Percentiles rank a stretch among this genome's conserved stretches.
Evolutionary conservation across 345 rosid genomes (phyloP).

Genomic region (Hypericum perforatum): DNA sequence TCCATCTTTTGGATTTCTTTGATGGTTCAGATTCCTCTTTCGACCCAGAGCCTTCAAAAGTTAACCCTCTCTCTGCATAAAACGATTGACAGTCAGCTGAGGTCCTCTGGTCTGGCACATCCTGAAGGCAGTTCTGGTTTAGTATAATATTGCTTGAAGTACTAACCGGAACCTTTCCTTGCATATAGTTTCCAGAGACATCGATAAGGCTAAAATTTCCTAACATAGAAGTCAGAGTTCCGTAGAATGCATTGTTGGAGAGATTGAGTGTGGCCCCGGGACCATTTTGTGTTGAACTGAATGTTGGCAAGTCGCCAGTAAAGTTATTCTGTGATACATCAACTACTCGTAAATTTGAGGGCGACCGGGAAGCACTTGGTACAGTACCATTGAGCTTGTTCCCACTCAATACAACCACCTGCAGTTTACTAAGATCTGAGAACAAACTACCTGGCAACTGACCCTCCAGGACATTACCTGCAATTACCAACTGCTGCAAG

Average conservation of each 20-base stretch:
- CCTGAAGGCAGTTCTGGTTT: slow-evolving; percentile 16
- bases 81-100: slow-evolving; percentile 14
- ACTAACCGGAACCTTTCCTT: slow-evolving; percentile 13
- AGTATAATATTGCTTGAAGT: slow-evolving; percentile 6
- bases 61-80: slow-evolving; percentile 14
- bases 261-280: slow-evolving; percentile 11
- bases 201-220: slow-evolving; percentile 8
- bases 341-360: slow-evolving; percentile 11
- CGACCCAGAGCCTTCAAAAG: slow-evolving; percentile 8
- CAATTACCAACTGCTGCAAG: slow-evolving; percentile 11
- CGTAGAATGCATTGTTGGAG: slow-evolving; percentile 21
- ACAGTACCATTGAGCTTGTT: slow-evolving; percentile 27
- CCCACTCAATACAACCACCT: slow-evolving; percentile 31
- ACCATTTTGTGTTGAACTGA: slow-evolving; percentile 6
- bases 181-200: slow-evolving; percentile 23
- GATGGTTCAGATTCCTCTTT: slow-evolving; percentile 6
- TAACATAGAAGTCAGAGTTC: slow-evolving; percentile 10
- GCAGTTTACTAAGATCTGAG: slow-evolving; percentile 26
- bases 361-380: slow-evolving; percentile 6
- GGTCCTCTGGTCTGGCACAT: slow-evolving; percentile 11
- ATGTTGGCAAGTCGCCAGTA: slow-evolving; percentile 7
- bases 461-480: slow-evolving; percentile 22
- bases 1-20: slow-evolving; percentile 14
- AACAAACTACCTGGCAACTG: slow-evolving; percentile 27
- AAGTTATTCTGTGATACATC: slow-evolving; percentile 22